phyloP scores from a whole-genome alignment of 257 asterid species.

The Cinchona pubescens region DNA sequence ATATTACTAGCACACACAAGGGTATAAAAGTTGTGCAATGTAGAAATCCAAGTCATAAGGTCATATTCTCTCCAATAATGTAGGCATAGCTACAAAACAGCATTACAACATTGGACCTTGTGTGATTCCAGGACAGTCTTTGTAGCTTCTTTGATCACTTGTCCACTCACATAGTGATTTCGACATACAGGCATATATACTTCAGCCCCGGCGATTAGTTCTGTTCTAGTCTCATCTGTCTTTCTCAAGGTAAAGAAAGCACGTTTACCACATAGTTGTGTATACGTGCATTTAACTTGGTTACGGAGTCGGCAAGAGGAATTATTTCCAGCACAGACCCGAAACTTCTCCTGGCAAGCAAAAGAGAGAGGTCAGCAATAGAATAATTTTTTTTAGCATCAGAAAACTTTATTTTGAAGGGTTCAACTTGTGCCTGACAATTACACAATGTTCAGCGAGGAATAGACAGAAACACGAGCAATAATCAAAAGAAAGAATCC shows the following conservation, averaged over 20 bases:
- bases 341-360: slow-evolving; percentile 67
- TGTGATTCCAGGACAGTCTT: slow-evolving; percentile 57
- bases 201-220: slow-evolving; percentile 80
- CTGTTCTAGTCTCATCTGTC: slow-evolving; percentile 70
- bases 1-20: background rate
- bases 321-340: slow-evolving; percentile 81
- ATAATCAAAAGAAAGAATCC: background rate
- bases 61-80: background rate
- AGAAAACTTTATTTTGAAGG: background rate
- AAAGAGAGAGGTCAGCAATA: background rate
- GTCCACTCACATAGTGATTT: slow-evolving; percentile 82
- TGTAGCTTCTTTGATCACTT: slow-evolving; percentile 72
- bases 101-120: slow-evolving; percentile 33
- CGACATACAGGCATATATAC: slow-evolving; percentile 96
- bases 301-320: slow-evolving; percentile 82
- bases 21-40: background rate
- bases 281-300: slow-evolving; percentile 73
- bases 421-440: background rate
- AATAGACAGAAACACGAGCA: background rate
- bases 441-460: background rate
- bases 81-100: slow-evolving; percentile 21
- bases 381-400: slow-evolving; percentile 4
- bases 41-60: background rate
- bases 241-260: slow-evolving; percentile 85
- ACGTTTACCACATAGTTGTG: slow-evolving; percentile 68